Percentiles rank a stretch among this genome's conserved stretches.
Conservation (phyloP, 2,329 filamentous ascomycete species). For the Xylariaceae sp. region DNA sequence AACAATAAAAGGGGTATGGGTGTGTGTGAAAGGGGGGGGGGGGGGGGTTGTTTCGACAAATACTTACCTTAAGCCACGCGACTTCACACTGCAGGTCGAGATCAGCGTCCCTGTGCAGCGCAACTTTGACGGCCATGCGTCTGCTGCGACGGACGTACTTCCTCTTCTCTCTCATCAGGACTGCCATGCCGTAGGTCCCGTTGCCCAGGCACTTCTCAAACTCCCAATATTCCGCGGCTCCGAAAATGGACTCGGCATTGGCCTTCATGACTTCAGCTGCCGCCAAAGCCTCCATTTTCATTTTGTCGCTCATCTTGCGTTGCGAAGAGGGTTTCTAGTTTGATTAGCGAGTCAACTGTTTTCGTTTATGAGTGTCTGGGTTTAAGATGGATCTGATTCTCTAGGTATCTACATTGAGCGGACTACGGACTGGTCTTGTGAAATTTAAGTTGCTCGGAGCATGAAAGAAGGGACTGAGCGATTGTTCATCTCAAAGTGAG, state of each 20-base stretch:
- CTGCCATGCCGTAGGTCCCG: neutral
- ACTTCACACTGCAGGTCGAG: neutral
- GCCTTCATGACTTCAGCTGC: neutral
- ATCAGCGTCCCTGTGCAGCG: neutral
- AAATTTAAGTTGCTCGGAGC: neutral
- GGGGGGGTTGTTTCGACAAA: neutral
- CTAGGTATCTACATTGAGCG: neutral
- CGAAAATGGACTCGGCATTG: neutral
- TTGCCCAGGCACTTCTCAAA: slow-evolving; percentile 3
- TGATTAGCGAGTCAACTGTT: neutral
- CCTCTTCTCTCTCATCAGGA: neutral
- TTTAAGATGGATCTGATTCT: neutral
- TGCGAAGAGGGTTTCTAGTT: neutral
- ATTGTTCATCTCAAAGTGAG: neutral
- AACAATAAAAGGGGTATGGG: neutral
- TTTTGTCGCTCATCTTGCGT: neutral
- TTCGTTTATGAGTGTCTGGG: neutral
- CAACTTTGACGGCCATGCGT: slow-evolving; percentile 7
- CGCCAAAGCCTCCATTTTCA: neutral
- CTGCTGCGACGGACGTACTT: neutral
- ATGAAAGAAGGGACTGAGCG: neutral
- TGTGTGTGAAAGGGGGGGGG: no score
- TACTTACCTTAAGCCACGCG: neutral
- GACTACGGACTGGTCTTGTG: neutral
- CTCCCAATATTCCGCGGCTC: slow-evolving; percentile 3